A percentile compares a stretch with the other conserved stretches of the same genome.
These are phyloP conservation scores for Pseudopithomyces maydicus DNA, from an alignment of 2,329 filamentous ascomycete species.

Conservation along the genomic window DNA sequence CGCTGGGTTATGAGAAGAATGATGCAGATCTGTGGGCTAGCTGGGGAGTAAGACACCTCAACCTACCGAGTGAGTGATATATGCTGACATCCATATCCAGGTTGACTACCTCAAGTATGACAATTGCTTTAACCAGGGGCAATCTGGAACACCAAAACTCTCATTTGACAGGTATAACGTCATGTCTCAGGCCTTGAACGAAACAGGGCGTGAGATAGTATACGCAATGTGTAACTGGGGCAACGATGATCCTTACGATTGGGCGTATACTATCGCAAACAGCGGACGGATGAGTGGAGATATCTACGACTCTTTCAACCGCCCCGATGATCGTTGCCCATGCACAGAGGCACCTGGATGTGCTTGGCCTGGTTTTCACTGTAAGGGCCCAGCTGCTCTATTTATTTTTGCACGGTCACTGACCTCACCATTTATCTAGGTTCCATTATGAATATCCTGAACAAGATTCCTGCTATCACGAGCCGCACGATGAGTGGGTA, in stretches of 20 bases:
- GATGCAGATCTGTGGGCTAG: slow-evolving; percentile 33
- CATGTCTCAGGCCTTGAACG: slow-evolving; percentile 56
- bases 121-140: slow-evolving; percentile 41
- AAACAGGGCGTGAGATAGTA: slow-evolving; percentile 51
- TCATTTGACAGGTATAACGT: slow-evolving; percentile 54
- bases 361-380: slow-evolving; percentile 32
- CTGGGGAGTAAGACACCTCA: slow-evolving; percentile 31
- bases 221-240: slow-evolving; percentile 60
- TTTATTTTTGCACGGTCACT: background rate
- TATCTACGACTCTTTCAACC: slow-evolving; percentile 37
- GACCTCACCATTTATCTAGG: background rate
- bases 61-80: background rate
- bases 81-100: background rate
- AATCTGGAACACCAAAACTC: slow-evolving; percentile 42
- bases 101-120: slow-evolving; percentile 44
- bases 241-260: slow-evolving; percentile 48
- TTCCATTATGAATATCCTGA: slow-evolving; percentile 34
- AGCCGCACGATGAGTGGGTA: slow-evolving; percentile 34
- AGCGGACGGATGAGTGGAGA: slow-evolving; percentile 42
- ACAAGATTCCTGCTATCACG: slow-evolving; percentile 34
- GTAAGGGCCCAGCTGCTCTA: background rate
- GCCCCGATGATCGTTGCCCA: slow-evolving; percentile 32
- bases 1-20: slow-evolving; percentile 29
- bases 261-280: slow-evolving; percentile 41
- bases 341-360: slow-evolving; percentile 32